Conservation (phyloP, 331 rosid species). For the Arachis monticola region DNA sequence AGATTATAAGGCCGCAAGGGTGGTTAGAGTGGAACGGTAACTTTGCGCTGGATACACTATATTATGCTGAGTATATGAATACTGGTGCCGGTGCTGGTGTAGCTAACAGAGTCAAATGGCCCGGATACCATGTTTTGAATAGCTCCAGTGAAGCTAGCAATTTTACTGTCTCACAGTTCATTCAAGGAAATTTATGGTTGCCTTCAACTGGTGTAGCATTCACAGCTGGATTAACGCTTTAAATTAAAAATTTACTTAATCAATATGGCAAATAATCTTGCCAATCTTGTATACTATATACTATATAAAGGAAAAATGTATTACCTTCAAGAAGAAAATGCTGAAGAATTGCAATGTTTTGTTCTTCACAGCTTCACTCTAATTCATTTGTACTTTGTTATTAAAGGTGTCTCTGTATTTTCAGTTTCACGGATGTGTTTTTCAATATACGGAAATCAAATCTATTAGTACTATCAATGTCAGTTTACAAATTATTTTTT, state of each 20-base stretch:
- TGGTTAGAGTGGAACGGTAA: conserved; percentile 87
- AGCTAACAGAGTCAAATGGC: conserved; percentile 65
- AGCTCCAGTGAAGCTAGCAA: conserved; percentile 48
- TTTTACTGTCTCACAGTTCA: conserved; percentile 69
- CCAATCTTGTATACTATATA: conserved; percentile 11
- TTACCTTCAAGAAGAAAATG: too few relatives aligned
- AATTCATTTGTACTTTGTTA: conserved; percentile 4
- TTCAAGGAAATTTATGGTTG: conserved; percentile 84
- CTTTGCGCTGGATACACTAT: conserved; percentile 61
- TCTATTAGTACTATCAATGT: too few relatives aligned
- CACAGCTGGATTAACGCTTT: conserved; percentile 52
- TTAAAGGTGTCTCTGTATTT: not conserved
- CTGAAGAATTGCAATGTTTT: not conserved
- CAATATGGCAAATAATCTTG: not conserved
- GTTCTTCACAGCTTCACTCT: not conserved
- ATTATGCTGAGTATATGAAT: conserved; percentile 75
- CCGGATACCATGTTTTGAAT: conserved; percentile 65
- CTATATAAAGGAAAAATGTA: not conserved
- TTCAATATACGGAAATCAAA: not conserved
- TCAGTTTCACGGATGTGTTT: not conserved
- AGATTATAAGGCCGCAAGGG: conserved; percentile 62
- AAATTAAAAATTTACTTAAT: not conserved
- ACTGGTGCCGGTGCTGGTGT: conserved; percentile 65
- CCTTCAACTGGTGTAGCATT: conserved; percentile 79
- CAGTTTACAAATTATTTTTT: not conserved